Base-by-base conservation (phyloP, 2,329 filamentous ascomycete genomes). In the Penicillium sp. region DNA sequence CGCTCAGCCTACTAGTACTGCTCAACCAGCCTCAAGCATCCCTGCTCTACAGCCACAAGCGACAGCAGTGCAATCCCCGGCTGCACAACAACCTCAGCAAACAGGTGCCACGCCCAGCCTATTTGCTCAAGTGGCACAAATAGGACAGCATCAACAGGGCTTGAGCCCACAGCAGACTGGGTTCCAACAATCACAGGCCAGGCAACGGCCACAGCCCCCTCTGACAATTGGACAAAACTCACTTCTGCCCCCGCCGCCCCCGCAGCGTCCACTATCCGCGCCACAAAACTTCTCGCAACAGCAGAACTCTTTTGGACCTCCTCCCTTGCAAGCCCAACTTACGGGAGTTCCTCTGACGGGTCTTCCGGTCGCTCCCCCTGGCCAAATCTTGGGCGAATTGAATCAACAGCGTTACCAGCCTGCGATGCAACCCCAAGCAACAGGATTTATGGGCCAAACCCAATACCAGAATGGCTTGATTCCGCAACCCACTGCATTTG, bases 221-320 rank as follows among this genome's bases (percentile, higher is more conserved):
- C 85, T 87, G 57, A 78, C 77, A 41, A 77, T 81, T 57, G 81
- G 84, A 54, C 80, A 78, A 46, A 79, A 83, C 36, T 84, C 84
- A 16, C 78, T 96, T 35, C 83, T 92, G 58, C 83, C 87, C 45
- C 91, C 91, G 7, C 91, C 89, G 7, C 91, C 89, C 16, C 91
- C 91, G 10, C 83, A 86, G 48, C 83, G 94, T 57, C 88, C 94
- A 7, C 81, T 94, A 11, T 97, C 93, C 38, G 93, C 94, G 36
- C 93, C 94, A 26, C 89, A 91, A 70, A 89, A 91, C 50, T 87
- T 80, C 56, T 74, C 84, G 46, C 88, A 88, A 67, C 85, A 86
- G 67, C 85, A 85, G 42, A 91, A 82, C 71, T 81, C 80, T 4
- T 94, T 95, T 70, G 82, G 83, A 7, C 83, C 88, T 16, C 85